Conservation (phyloP, 768 basidiomycete species). For the Russula sp. region DNA sequence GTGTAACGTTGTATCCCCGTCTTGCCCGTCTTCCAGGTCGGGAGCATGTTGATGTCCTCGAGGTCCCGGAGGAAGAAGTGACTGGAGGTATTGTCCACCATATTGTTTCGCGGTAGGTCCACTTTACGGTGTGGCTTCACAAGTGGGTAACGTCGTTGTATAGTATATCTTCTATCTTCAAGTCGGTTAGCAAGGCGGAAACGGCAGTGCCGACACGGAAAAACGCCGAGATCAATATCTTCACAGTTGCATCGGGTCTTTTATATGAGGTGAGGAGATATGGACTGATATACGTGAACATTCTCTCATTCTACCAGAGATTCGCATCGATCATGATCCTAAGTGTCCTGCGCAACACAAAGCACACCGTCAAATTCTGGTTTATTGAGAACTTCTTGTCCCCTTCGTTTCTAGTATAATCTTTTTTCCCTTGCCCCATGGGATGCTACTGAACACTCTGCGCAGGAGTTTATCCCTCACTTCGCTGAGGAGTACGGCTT, state of each 20-base stretch:
- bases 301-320: conserved; percentile 43
- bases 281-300: not conserved
- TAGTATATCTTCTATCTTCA: conserved; percentile 27
- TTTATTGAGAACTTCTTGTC: conserved; percentile 99
- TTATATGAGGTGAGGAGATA: conserved; percentile 72
- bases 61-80: conserved; percentile 30
- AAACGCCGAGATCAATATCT: conserved; percentile 96
- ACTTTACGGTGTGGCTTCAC: not conserved
- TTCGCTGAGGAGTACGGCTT: conserved; percentile 88
- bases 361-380: conserved; percentile 97
- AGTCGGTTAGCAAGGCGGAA: conserved; percentile 11
- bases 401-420: conserved; percentile 81
- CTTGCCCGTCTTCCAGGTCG: conserved; percentile 63
- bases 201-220: conserved; percentile 24
- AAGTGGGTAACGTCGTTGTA: conserved; percentile 10
- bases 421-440: not conserved
- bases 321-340: conserved; percentile 98
- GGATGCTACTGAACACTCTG: not conserved
- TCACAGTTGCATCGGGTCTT: conserved; percentile 95
- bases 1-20: conserved; percentile 80
- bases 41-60: conserved; percentile 77
- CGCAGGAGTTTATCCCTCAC: conserved; percentile 89
- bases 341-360: conserved; percentile 90
- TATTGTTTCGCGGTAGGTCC: conserved; percentile 45
- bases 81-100: conserved; percentile 39